Base-by-base conservation (phyloP, 1,139 yeast species). In the Candida buenavistaensis region DNA sequence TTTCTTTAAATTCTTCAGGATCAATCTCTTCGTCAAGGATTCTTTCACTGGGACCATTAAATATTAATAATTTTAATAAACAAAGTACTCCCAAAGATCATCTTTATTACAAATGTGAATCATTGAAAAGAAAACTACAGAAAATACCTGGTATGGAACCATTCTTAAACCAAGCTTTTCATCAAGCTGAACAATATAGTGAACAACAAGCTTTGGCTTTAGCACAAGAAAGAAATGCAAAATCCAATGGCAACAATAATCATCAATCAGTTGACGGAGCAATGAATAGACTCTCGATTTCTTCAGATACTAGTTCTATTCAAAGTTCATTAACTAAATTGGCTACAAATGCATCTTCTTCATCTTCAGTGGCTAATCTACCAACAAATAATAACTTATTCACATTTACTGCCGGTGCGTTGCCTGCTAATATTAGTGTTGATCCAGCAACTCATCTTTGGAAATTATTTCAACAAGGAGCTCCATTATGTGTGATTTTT, bases 371-470 rank as follows among this genome's bases (percentile, higher is more conserved):
- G 8, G 6, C 23, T 14, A 24, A 17, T 16, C 12, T 24, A 9
- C 22, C 30, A 9, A 30, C 28, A 22, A 28, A 47, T 25, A 55
- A 56, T 40, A 61, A 68, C 40, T 57, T 74, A 36, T 70, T 67
- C 45, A 83, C 92, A 0, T 83, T 80, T 57, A 75, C 86, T 21
- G 83, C 87, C 28, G 94, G 94, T 17, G 81, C 82, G 13, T 62
- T 83, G 31, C 94, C 94, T 2, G 83, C 87, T 3, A 79, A 75
- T 37, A 70, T 78, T 38, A 75, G 77, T 38, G 83, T 86, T 49
- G 99, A 92, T 54, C 97, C 98, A 2, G 97, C 87, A 2, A 88
- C 97, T 1, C 90, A 88, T 46, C 60, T 92, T 33, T 87, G 96
- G 80, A 82, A 87, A 48, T 67, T 92, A 30, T 82, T 92, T 52